Evolutionary conservation across 2,329 filamentous ascomycete species (phyloP).

Genomic region (Cadophora sp.): DNA sequence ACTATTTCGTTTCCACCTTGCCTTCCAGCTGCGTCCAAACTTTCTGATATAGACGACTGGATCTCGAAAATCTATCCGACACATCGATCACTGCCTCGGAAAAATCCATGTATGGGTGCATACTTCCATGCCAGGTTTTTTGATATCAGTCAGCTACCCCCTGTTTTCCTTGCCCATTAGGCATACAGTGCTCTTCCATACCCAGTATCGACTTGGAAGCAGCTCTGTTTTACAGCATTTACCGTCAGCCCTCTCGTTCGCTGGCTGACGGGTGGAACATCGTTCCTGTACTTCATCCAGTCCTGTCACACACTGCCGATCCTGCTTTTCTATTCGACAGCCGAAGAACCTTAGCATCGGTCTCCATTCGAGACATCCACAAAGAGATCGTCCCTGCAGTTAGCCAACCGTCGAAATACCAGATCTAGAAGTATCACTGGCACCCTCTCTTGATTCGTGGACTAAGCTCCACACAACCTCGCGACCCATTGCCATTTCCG

Average conservation of each 20-base stretch:
- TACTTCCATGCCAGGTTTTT: constrained; percentile 29
- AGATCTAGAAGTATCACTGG: constrained; percentile 36
- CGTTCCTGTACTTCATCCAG: constrained; percentile 23
- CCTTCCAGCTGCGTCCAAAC: constrained; percentile 20
- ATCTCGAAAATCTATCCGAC: constrained; percentile 24
- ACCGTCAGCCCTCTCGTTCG: constrained; percentile 27
- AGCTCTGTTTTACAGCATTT: constrained; percentile 20
- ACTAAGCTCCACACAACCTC: constrained; percentile 34
- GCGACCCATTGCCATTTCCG: constrained; percentile 33
- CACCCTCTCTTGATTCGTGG: constrained; percentile 41
- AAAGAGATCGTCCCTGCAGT: constrained; percentile 40
- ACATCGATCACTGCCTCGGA: constrained; percentile 24
- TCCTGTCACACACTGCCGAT: constrained; percentile 33
- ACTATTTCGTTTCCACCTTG: constrained; percentile 14
- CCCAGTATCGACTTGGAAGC: constrained; percentile 26
- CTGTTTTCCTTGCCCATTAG: constrained; percentile 24
- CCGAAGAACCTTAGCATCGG: constrained; percentile 29
- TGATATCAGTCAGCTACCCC: constrained; percentile 35
- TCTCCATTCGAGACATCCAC: constrained; percentile 29
- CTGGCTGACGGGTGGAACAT: constrained; percentile 34
- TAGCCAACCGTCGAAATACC: constrained; percentile 30
- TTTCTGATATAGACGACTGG: constrained; percentile 30
- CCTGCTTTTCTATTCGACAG: constrained; percentile 33
- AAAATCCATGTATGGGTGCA: constrained; percentile 34
- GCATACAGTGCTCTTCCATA: constrained; percentile 26